Evolutionary conservation across 2,329 filamentous ascomycete species (phyloP).

Genomic region (Trichophyton verrucosum): DNA sequence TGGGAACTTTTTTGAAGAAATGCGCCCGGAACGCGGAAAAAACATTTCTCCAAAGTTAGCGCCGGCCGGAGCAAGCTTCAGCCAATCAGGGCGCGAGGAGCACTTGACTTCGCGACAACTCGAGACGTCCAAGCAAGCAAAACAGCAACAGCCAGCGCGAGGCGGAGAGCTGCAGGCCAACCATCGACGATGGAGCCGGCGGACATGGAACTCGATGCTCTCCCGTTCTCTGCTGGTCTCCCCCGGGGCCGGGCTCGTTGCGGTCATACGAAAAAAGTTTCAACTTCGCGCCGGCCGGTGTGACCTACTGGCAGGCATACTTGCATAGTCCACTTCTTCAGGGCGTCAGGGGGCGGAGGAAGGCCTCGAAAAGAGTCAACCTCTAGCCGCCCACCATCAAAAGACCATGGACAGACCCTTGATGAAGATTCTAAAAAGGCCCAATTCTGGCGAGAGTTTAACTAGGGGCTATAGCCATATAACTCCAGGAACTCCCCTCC

Average conservation of each 20-base stretch:
- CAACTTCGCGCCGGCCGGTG: not conserved
- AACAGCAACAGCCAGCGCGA: not conserved
- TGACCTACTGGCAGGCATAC: not conserved
- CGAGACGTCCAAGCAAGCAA: not conserved
- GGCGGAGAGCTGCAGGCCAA: not conserved
- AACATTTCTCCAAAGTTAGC: not conserved
- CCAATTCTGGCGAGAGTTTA: not conserved
- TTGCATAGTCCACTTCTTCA: not conserved
- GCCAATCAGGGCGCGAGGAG: constrained; percentile 5
- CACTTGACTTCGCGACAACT: not conserved
- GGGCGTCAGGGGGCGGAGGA: not conserved
- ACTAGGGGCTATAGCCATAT: constrained; percentile 1
- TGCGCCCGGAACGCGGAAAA: not conserved
- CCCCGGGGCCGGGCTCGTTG: not conserved
- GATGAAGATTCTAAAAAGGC: not conserved
- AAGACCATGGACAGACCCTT: not conserved
- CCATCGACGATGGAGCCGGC: not conserved
- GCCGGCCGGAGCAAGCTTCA: not conserved
- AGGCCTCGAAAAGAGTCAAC: not conserved
- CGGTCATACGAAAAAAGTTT: not conserved
- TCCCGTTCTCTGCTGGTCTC: not conserved
- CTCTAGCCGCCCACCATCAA: not conserved
- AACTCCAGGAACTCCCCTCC: not conserved
- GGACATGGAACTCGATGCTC: not conserved
- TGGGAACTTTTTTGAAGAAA: not conserved